Evolutionary conservation across 164 flowering plant genomes (phyloP), one percentile per base, ranked within the genome.

Genomic region (Aristolochia californica): DNA sequence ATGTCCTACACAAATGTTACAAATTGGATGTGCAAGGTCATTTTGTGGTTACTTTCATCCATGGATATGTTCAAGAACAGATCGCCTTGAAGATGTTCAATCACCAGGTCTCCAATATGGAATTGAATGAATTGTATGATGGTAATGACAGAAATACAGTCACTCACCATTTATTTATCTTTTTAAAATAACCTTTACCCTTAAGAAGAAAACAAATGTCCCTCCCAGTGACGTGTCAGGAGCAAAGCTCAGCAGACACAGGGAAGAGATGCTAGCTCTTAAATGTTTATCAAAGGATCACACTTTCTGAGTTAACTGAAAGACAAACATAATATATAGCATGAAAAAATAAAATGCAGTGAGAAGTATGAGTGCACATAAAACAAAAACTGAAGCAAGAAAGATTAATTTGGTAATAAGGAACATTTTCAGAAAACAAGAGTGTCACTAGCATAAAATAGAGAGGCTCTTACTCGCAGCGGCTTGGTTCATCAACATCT

Each of bases 401-500:
- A 23, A 22, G 22, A 4, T 21, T 49, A 49, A 22, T 50, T 13
- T 22, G 2, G 4, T 27, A 50, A 7, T 13, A 21, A 25, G 25
- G 26, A 27, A 22, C 9, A 45, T 43, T 24, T 17, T 20, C 0
- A 45, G n/a, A 28, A 28, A 21, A 27, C 0, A 34, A 40, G 45
- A 26, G 44, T 8, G 30, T 14, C 27, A 21, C 47, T 11, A 27
- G 18, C 3, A 30, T n/a, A 11, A 40, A 26, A 44, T 55, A 60
- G 53, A n/a, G n/a, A n/a, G 58, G 61, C 34, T 52, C 52, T 73
- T 84, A 93, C 99, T 93, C 99, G 95, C 99, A 93, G 43, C 99
- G 95, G 70, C 99, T 93, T 61, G 99, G 99, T 72, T 89, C 99
- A 64, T 84, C 96, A 34, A 93, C 86, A 74, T 87, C 95, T 27